A percentile compares a stretch with the other conserved stretches of the same genome.
These are phyloP conservation scores for Rhododendron simsii DNA, from an alignment of 148 eudicot species.

Conservation along the genomic window DNA sequence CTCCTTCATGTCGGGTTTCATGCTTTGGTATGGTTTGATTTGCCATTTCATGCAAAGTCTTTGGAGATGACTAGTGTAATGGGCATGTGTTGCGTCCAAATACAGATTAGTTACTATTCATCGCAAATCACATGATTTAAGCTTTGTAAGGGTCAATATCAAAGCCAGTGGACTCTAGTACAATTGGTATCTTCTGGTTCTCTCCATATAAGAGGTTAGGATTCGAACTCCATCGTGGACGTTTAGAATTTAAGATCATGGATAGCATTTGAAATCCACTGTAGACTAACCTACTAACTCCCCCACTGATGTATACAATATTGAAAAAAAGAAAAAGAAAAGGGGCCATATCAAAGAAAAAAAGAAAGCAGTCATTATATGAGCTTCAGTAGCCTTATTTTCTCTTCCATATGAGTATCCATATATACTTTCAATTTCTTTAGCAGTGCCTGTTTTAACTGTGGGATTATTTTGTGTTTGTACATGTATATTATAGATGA, in stretches of 20 bases:
- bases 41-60: not conserved
- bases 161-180: no score
- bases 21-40: not conserved
- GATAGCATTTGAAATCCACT: no score
- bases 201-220: rapidly evolving
- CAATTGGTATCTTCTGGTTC: no score
- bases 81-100: not conserved
- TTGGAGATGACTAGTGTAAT: not conserved
- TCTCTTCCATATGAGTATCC: not conserved
- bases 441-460: not conserved
- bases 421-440: not conserved
- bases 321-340: no score
- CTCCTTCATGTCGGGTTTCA: not conserved
- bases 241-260: no score
- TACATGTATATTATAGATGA: no score
- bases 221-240: no score
- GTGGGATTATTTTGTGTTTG: no score
- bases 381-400: not conserved
- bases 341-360: not conserved
- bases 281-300: no score
- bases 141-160: not conserved
- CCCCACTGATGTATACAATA: no score
- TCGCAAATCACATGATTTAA: not conserved
- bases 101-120: not conserved
- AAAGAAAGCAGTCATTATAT: not conserved